Evolutionary conservation across 164 flowering plant species (phyloP).

Genomic region (Vitis vinifera): ASM3070453v1 NC_081816.1:5096501-5097000

Average conservation of each 20-base stretch:
- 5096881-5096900: slow-evolving; percentile 5
- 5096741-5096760: slow-evolving; percentile 7
- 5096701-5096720: background rate
- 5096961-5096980: slow-evolving; percentile 18
- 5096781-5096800: slow-evolving; percentile 3
- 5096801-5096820: no score
- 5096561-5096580: no score
- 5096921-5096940: slow-evolving; percentile 4
- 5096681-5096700: background rate
- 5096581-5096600: no score
- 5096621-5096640: no score
- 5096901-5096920: slow-evolving; percentile 1
- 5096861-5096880: slow-evolving; percentile 10
- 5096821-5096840: no score
- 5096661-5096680: no score
- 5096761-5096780: slow-evolving; percentile 8
- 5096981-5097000: slow-evolving; percentile 8
- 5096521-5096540: no score
- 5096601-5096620: no score
- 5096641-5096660: no score
- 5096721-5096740: background rate
- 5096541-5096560: no score
- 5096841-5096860: no score
- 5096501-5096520: no score
- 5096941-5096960: slow-evolving; percentile 8